Conservation (phyloP, 805 yeast species). For the Candida methanosorbosa region DNA sequence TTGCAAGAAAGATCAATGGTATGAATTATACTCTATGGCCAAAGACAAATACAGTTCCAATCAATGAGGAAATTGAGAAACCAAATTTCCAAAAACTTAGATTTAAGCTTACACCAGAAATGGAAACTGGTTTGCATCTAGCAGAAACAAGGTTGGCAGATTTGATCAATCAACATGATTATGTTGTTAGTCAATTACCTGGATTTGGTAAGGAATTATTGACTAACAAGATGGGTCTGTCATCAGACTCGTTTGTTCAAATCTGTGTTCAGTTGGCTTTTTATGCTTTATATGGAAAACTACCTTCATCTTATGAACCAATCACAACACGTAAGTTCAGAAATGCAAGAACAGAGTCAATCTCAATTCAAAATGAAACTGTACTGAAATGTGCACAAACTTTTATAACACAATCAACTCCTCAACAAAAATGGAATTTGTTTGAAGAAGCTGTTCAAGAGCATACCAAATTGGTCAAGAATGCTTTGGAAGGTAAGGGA, state of each 20-base stretch:
- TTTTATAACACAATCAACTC: constrained; percentile 49
- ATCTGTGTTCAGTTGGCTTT: constrained; percentile 43
- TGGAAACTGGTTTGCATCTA: constrained; percentile 39
- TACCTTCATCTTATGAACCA: constrained; percentile 32
- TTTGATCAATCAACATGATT: constrained; percentile 49
- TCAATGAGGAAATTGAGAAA: constrained; percentile 24
- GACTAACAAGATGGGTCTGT: constrained; percentile 29
- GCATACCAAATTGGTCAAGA: constrained; percentile 40
- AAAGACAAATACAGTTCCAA: constrained; percentile 28
- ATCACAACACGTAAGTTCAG: constrained; percentile 60
- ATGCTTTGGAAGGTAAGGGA: constrained; percentile 55
- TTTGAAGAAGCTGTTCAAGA: constrained; percentile 42
- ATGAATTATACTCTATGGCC: constrained; percentile 47
- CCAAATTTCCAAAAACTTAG: constrained; percentile 22
- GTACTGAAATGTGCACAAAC: constrained; percentile 46
- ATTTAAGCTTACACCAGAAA: constrained; percentile 36
- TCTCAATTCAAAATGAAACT: constrained; percentile 53
- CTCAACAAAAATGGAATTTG: constrained; percentile 36
- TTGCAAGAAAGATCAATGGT: constrained; percentile 52
- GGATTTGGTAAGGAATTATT: constrained; percentile 25
- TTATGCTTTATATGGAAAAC: constrained; percentile 46
- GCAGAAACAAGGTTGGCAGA: constrained; percentile 54
- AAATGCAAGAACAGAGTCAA: constrained; percentile 62
- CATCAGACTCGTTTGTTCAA: constrained; percentile 45
- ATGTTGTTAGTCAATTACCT: constrained; percentile 27